phyloP scores from a whole-genome alignment of 345 rosid species.

The Hirschfeldia incana region DNA sequence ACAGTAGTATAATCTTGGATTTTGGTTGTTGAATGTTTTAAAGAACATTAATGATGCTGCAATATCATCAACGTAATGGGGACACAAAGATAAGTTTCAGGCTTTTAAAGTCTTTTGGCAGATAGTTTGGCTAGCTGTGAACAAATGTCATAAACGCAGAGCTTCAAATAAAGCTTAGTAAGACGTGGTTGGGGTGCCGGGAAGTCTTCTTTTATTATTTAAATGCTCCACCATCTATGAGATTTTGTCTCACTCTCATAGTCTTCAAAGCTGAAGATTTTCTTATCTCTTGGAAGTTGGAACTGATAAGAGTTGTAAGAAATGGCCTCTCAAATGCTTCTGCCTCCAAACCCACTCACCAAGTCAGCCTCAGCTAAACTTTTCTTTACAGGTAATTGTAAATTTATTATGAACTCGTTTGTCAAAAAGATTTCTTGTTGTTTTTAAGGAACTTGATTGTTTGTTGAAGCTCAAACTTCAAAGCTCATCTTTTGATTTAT shows the following conservation, averaged over 20 bases:
- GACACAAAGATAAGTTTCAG: no score
- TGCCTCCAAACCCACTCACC: constrained; percentile 21
- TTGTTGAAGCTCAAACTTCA: constrained; percentile 9
- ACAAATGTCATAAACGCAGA: no score
- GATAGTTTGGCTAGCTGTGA: no score
- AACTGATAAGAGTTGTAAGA: neutral
- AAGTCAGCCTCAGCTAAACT: constrained; percentile 15
- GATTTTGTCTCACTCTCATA: constrained; percentile 8
- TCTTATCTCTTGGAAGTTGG: neutral
- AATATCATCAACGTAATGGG: neutral
- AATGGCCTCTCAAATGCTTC: constrained; percentile 37
- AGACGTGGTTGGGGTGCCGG: constrained; percentile 1
- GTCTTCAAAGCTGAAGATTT: neutral
- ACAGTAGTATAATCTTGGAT: no score
- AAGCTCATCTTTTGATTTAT: neutral
- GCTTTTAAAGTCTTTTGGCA: no score
- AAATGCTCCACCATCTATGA: neutral
- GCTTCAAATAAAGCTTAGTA: neutral
- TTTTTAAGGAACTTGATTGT: neutral
- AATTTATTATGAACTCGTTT: neutral
- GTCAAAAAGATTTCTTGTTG: neutral
- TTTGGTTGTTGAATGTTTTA: no score
- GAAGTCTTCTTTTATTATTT: constrained; percentile 11
- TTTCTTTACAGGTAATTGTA: constrained; percentile 21
- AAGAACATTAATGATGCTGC: neutral